Conservation (phyloP, 331 rosid genomes). For the Malus hybrid region DNA sequence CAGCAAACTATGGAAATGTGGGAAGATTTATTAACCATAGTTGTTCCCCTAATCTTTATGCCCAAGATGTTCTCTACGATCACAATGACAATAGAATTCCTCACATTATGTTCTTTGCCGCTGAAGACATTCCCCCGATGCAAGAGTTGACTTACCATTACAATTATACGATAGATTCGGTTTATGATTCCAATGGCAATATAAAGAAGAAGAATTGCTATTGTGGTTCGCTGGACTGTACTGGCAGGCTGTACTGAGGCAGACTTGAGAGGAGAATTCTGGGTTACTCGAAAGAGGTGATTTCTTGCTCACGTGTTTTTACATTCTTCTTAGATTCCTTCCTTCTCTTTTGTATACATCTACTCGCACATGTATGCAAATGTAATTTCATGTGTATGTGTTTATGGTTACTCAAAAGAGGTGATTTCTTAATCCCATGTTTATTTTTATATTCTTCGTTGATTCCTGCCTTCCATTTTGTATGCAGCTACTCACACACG, state of each 20-base stretch:
- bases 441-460: background rate
- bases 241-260: conserved; percentile 77
- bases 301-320: background rate
- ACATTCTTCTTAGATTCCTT: background rate
- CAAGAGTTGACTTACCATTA: conserved; percentile 85
- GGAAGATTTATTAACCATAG: conserved; percentile 91
- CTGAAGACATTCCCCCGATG: conserved; percentile 85
- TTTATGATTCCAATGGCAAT: conserved; percentile 63
- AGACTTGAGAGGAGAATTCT: background rate
- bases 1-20: conserved; percentile 62
- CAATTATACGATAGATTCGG: conserved; percentile 64
- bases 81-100: conserved; percentile 85
- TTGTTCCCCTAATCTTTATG: conserved; percentile 88
- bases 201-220: conserved; percentile 66
- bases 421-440: background rate
- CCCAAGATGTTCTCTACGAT: conserved; percentile 79
- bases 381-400: background rate
- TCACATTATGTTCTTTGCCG: conserved; percentile 85
- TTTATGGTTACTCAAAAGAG: background rate
- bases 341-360: background rate
- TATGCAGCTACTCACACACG: background rate
- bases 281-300: background rate
- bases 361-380: background rate
- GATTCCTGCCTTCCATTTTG: background rate
- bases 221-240: conserved; percentile 70